Evolutionary conservation across 164 flowering plant genomes (phyloP), one percentile per base, ranked within the genome.

Genomic region (Macadamia tetraphylla): DNA sequence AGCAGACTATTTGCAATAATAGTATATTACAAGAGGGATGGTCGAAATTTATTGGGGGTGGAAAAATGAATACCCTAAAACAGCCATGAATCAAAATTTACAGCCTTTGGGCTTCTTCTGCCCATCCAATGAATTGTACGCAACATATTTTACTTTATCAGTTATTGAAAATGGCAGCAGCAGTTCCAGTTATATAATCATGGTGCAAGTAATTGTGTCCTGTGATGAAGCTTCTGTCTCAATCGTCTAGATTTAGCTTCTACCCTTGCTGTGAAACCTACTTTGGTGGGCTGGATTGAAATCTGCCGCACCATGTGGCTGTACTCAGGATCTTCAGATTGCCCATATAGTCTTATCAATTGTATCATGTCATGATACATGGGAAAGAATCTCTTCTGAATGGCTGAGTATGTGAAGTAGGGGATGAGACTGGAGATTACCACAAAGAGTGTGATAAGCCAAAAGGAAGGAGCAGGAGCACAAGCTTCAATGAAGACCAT

Each of bases 331-430:
- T 94, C 91, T 32, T 87, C 81, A 0, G 82, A 42, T 0, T 65
- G 76, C 1, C 95, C 96, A 52, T 88, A 89, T 9, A 56, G 60
- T 73, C 91, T 78, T 40, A 90, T 85, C 96, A 94, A 87, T 67
- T 91, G 98, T 60, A 95, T 85, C 88, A 83, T 87, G 17, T 69
- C 81, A 74, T 95, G 98, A 75, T 88, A 89, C 93, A 83, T 85
- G 0, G 98, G 99, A 66, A 89, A 88, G 81, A 89, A 95, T 61
- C 87, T 67, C 85, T 81, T 89, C 75, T 84, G 90, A 53, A 89
- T 63, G 14, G 95, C 81, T 4, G 85, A 64, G 74, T 79, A 95
- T 0, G 73, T 10, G 62, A 88, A 84, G 78, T 82, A 92, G 0
- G 98, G 99, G 8, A 86, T 58, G 6, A 95, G 81, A 18, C 96